These are phyloP conservation scores for Globisporangium recalcitrans DNA, from an alignment of 352 stramenopile genomes.

Conservation along the genomic window DNA sequence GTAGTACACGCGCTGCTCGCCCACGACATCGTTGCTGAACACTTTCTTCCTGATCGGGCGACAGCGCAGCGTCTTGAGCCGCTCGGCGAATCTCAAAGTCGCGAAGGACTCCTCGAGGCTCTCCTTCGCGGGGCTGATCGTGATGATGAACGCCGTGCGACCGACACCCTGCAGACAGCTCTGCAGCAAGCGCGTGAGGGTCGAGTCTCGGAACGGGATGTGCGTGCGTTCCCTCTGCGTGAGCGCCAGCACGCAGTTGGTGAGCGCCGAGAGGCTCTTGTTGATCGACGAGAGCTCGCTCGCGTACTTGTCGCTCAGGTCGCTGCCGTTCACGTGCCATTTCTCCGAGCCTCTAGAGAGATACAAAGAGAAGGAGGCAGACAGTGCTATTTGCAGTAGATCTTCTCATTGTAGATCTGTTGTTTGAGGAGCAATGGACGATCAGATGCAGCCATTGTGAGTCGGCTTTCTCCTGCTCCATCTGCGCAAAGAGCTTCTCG, in stretches of 20 bases:
- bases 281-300: conserved; percentile 63
- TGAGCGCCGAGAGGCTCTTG: conserved; percentile 68
- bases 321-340: conserved; percentile 52
- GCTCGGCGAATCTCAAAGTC: conserved; percentile 66
- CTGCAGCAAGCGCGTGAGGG: conserved; percentile 65
- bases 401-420: conserved; percentile 79
- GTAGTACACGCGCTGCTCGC: conserved; percentile 58
- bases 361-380: background rate
- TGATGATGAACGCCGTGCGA: conserved; percentile 60
- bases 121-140: conserved; percentile 45
- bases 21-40: conserved; percentile 42
- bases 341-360: conserved; percentile 56
- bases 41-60: conserved; percentile 44
- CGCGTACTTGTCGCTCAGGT: conserved; percentile 56
- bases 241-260: conserved; percentile 71
- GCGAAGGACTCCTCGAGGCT: conserved; percentile 66
- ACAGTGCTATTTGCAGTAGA: no score
- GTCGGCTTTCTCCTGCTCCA: conserved; percentile 22
- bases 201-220: conserved; percentile 61
- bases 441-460: no score
- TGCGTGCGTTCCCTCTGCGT: conserved; percentile 50
- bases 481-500: conserved; percentile 43
- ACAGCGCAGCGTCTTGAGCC: conserved; percentile 52
- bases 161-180: conserved; percentile 51
- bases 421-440: background rate